A percentile compares a stretch with the other conserved stretches of the same genome.
phyloP scores from a whole-genome alignment of 1,139 yeast species.

The Nakaseomyces delphensis region DNA sequence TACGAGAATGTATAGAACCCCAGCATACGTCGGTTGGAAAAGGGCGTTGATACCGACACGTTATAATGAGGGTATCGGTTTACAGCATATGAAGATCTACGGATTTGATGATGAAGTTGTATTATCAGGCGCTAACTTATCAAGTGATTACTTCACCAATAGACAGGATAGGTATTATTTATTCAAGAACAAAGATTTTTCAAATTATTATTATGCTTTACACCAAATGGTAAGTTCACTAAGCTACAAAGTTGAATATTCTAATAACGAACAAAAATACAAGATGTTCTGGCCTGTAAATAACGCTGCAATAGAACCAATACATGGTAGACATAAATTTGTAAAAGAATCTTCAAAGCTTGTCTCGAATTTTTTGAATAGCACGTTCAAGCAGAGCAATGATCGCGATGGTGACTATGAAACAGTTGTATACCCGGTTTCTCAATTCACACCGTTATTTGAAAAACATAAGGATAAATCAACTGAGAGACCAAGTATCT shows the following conservation, averaged over 20 bases:
- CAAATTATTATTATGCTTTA: constrained; percentile 65
- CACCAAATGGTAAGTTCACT: constrained; percentile 59
- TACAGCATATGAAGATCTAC: constrained; percentile 95
- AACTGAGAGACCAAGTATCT: constrained; percentile 69
- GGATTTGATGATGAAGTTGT: constrained; percentile 90
- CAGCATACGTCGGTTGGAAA: constrained; percentile 64
- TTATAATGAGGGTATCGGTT: constrained; percentile 82
- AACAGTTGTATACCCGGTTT: constrained; percentile 83
- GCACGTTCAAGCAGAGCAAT: constrained; percentile 22
- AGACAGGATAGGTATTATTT: constrained; percentile 89
- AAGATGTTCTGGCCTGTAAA: constrained; percentile 64
- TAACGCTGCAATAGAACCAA: constrained; percentile 70
- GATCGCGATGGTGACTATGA: constrained; percentile 33
- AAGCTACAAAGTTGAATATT: constrained; percentile 55
- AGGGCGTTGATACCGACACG: constrained; percentile 66
- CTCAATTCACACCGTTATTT: constrained; percentile 81
- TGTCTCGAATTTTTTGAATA: constrained; percentile 50
- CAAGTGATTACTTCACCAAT: constrained; percentile 87
- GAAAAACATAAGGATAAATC: constrained; percentile 46
- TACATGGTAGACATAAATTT: constrained; percentile 48
- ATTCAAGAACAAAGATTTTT: constrained; percentile 47
- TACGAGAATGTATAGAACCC: constrained; percentile 82
- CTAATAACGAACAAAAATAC: constrained; percentile 43
- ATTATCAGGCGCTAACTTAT: constrained; percentile 84
- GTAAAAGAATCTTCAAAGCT: constrained; percentile 49